phyloP scores from a whole-genome alignment of 1,139 yeast genomes.

The Tardiomyces depauwii region DNA sequence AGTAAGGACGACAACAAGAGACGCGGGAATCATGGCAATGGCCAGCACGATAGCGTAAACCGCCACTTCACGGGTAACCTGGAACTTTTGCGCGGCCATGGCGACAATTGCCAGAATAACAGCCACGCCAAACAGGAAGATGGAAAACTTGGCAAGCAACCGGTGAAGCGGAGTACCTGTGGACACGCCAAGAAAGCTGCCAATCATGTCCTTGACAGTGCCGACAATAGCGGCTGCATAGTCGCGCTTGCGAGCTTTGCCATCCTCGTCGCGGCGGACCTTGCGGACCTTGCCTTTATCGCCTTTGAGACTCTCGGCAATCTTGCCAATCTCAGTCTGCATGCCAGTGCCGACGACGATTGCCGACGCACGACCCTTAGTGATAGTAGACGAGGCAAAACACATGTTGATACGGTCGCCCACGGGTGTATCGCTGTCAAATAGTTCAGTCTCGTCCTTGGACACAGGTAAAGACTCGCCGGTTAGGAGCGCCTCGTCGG shows the following conservation, averaged over 20 bases:
- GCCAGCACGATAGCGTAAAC: slow-evolving; percentile 75
- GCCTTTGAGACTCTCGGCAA: slow-evolving; percentile 51
- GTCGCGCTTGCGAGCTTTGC: slow-evolving; percentile 33
- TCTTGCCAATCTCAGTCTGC: slow-evolving; percentile 64
- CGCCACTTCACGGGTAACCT: slow-evolving; percentile 51
- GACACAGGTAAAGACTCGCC: slow-evolving; percentile 72
- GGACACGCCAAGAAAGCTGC: slow-evolving; percentile 62
- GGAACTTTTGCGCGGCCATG: slow-evolving; percentile 65
- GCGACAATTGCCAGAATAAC: slow-evolving; percentile 69
- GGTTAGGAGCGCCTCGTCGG: slow-evolving; percentile 71
- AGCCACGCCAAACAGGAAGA: slow-evolving; percentile 63
- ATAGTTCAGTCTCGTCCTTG: slow-evolving; percentile 25
- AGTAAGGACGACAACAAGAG: slow-evolving; percentile 68
- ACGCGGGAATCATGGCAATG: slow-evolving; percentile 74
- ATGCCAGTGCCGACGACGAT: slow-evolving; percentile 58
- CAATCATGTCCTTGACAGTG: slow-evolving; percentile 41
- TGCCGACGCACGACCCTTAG: slow-evolving; percentile 71
- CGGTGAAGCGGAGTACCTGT: slow-evolving; percentile 72
- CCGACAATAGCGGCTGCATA: slow-evolving; percentile 36
- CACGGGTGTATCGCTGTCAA: background rate
- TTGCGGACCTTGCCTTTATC: slow-evolving; percentile 25
- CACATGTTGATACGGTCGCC: slow-evolving; percentile 74
- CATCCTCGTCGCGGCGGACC: slow-evolving; percentile 26
- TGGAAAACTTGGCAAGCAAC: slow-evolving; percentile 54
- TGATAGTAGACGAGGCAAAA: slow-evolving; percentile 56